Base-by-base conservation (phyloP, 2,329 filamentous ascomycete genomes). In the Biscogniauxia mediterranea region DNA sequence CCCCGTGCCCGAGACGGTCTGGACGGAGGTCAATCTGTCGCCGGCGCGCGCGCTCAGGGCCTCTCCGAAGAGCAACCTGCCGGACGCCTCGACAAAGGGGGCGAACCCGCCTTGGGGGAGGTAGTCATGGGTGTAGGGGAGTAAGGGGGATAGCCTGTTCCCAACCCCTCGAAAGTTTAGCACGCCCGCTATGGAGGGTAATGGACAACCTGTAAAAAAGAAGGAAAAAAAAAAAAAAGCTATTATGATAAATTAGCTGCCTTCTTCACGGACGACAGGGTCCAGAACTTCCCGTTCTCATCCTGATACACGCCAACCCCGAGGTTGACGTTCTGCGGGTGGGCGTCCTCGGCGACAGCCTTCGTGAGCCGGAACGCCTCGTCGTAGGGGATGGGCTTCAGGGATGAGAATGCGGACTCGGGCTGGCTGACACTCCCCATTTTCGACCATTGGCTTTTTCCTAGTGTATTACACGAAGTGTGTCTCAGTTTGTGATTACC, bases 281-380 rank as follows among this genome's bases (percentile, higher is more conserved):
- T 69, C 76, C 77, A 79, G 9, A 76, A 72, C 56, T 68, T 64
- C 6, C 69, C 75, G 2, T 74, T 66, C 52, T 78, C 70, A 49
- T 76, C 73, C 56, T 76, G 73, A 62, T 79, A 79, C n/a, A 75
- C 70, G n/a, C 77, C 77, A 38, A 56, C 52, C 49, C 52, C 38
- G 2, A 32, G 32, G 7, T 8, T 50, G n/a, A 54, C 25, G 13
- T 56, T 57, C 20, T 55, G 55, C 23, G 59, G 59, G 51, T 17
- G 54, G 9, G 55, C 19, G 32, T 61, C 55, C 20, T 57, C 51
- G 32, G 59, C 54, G n/a, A 50, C 52, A 7, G 54, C 55, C 13
- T 28, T 32, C 21, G n/a, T 17, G n/a, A 56, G 50, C n/a, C 38
- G 25, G 59, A 46, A 61, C 5, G 59, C 59, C 32, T 61, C 59